Evolutionary conservation across 2,329 filamentous ascomycete genomes (phyloP).

Genomic region (Aspergillus sergii): DNA sequence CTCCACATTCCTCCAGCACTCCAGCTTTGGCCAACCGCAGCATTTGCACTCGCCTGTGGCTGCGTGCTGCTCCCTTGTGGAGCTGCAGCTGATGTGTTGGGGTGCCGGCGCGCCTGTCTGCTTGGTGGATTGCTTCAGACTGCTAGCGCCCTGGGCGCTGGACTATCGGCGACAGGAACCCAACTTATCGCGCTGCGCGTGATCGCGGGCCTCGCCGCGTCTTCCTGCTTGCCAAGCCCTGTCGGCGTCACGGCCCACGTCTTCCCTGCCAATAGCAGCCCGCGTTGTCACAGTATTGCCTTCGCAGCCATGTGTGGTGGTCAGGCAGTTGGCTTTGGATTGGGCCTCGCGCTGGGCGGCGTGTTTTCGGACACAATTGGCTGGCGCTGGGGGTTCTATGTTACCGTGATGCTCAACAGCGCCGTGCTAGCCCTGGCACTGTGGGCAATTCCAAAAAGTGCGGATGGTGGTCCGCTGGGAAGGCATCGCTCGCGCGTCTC

Average conservation of each 20-base stretch:
- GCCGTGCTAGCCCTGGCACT: neutral
- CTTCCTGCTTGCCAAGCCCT: neutral
- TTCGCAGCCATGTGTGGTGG: neutral
- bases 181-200: neutral
- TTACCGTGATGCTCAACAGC: neutral
- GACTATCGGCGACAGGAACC: neutral
- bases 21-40: neutral
- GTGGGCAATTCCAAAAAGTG: neutral
- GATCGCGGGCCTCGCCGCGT: neutral
- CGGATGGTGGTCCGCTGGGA: too few species aligned
- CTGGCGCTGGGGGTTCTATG: slow-evolving; percentile 2
- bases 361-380: slow-evolving; percentile 4
- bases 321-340: slow-evolving; percentile 12
- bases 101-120: neutral
- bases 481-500: neutral
- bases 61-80: neutral
- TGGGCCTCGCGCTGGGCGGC: slow-evolving; percentile 2
- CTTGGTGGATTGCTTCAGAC: neutral
- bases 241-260: neutral
- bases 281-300: neutral
- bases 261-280: neutral
- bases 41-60: neutral
- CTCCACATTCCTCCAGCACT: neutral
- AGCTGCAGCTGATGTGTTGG: neutral
- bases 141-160: neutral